Percentiles rank a stretch among this genome's conserved stretches.
phyloP scores from a whole-genome alignment of 805 yeast species.

The Saccharomycopsis sp. region DNA sequence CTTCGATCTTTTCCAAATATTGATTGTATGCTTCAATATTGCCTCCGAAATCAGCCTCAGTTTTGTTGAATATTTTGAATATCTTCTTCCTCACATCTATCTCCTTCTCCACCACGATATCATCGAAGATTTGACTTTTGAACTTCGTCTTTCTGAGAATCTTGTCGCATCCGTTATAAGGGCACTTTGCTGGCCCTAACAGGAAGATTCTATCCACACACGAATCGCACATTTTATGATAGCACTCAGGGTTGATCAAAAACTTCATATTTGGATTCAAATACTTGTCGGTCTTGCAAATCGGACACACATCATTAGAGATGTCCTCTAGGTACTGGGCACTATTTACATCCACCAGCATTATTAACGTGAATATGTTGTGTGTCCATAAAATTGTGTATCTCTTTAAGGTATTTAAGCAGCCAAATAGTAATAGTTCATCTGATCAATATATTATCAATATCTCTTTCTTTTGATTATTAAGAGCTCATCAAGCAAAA shows the following conservation, averaged over 20 bases:
- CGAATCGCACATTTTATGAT: slow-evolving; percentile 94
- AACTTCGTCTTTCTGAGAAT: slow-evolving; percentile 81
- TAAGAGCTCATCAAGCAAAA: no score
- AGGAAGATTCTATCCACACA: slow-evolving; percentile 95
- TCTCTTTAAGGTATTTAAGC: no score
- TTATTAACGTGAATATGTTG: no score
- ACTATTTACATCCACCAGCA: slow-evolving; percentile 1
- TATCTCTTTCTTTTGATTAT: no score
- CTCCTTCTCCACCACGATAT: slow-evolving; percentile 82
- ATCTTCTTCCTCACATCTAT: slow-evolving; percentile 84
- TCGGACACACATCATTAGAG: slow-evolving; percentile 84
- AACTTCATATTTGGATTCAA: slow-evolving; percentile 89
- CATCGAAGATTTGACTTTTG: slow-evolving; percentile 90
- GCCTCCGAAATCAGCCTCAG: slow-evolving; percentile 60
- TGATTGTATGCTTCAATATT: slow-evolving; percentile 55
- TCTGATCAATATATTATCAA: no score
- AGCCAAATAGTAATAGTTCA: no score
- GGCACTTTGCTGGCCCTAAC: slow-evolving; percentile 95
- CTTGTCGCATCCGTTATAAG: slow-evolving; percentile 85
- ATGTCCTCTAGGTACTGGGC: slow-evolving; percentile 35
- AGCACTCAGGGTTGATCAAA: slow-evolving; percentile 93
- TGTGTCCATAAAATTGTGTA: background rate
- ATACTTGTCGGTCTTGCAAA: slow-evolving; percentile 92
- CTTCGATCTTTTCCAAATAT: slow-evolving; percentile 81
- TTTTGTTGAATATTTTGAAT: slow-evolving; percentile 69